Evolutionary conservation across 78 protist genomes (phyloP).

Genomic region (Planoprotostelium fungivorum): DNA sequence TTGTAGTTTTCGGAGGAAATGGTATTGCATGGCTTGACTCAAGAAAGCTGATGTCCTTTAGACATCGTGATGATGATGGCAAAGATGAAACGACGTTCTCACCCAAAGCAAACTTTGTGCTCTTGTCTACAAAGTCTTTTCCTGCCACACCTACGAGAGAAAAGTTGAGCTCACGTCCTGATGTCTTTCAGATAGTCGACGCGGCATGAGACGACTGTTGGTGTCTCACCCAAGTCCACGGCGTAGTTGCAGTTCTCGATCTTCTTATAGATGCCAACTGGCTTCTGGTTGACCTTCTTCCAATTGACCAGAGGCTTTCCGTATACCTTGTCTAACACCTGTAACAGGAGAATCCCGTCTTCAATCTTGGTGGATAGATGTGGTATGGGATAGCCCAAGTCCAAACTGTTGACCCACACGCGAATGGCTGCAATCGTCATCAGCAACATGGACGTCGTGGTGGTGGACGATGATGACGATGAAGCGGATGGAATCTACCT

Average conservation of each 20-base stretch:
- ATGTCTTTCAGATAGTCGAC: background rate
- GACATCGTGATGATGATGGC: background rate
- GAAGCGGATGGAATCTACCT: background rate
- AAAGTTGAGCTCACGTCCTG: conserved; percentile 21
- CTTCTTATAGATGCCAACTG: conserved; percentile 29
- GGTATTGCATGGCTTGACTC: background rate
- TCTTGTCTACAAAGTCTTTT: conserved; percentile 49
- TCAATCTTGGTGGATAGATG: background rate
- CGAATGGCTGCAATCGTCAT: background rate
- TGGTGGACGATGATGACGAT: background rate
- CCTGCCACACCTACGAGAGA: conserved; percentile 61
- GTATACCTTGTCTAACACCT: background rate
- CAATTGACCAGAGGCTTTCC: background rate
- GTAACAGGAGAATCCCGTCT: background rate
- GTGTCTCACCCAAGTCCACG: conserved; percentile 38
- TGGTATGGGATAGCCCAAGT: background rate
- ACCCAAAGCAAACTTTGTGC: conserved; percentile 24
- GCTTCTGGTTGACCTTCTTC: conserved; percentile 29
- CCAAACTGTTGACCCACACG: conserved; percentile 2
- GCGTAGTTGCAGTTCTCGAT: conserved; percentile 57
- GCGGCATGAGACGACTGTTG: background rate
- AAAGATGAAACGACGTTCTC: background rate
- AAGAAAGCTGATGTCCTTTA: background rate
- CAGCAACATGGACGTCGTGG: too few species aligned
- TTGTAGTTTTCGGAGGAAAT: background rate